Percentiles rank a stretch among this genome's conserved stretches.
These are phyloP conservation scores for Lactifluus hygrophoroides DNA, from an alignment of 768 basidiomycete genomes.

Conservation along the genomic window DNA sequence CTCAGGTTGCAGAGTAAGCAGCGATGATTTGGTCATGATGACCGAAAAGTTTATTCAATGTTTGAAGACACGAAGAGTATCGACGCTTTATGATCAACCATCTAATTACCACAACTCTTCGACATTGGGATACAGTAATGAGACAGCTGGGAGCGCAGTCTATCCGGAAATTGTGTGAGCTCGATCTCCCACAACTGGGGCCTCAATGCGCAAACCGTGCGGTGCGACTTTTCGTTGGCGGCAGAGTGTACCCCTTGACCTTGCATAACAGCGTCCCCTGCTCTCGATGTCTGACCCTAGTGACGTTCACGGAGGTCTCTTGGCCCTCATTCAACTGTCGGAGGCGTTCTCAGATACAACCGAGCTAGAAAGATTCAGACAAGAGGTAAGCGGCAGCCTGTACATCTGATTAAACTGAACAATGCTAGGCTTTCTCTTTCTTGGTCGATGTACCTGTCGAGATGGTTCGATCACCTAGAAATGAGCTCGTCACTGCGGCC, in stretches of 20 bases:
- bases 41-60: background rate
- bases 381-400: slow-evolving; percentile 34
- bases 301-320: slow-evolving; percentile 77
- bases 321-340: slow-evolving; percentile 66
- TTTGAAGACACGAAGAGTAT: slow-evolving; percentile 68
- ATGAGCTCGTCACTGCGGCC: slow-evolving; percentile 62
- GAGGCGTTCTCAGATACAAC: slow-evolving; percentile 39
- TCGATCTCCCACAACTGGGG: slow-evolving; percentile 48
- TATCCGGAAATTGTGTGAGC: slow-evolving; percentile 54
- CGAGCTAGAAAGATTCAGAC: slow-evolving; percentile 20
- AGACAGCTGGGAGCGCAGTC: slow-evolving; percentile 71
- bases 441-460: slow-evolving; percentile 49
- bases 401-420: background rate
- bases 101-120: slow-evolving; percentile 59
- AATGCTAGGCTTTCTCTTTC: slow-evolving; percentile 53
- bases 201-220: slow-evolving; percentile 40
- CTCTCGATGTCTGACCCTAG: slow-evolving; percentile 54
- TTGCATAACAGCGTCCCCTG: slow-evolving; percentile 38
- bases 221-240: slow-evolving; percentile 33
- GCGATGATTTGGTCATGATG: slow-evolving; percentile 27
- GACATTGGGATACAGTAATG: slow-evolving; percentile 87
- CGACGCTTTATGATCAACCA: slow-evolving; percentile 60
- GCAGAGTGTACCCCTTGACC: slow-evolving; percentile 19
- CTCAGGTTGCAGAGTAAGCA: slow-evolving; percentile 79
- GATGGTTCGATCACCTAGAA: slow-evolving; percentile 54